A percentile compares a stretch with the other conserved stretches of the same genome.
Conservation (phyloP, 768 basidiomycete genomes). For the Leccinum subgranulosum region DNA sequence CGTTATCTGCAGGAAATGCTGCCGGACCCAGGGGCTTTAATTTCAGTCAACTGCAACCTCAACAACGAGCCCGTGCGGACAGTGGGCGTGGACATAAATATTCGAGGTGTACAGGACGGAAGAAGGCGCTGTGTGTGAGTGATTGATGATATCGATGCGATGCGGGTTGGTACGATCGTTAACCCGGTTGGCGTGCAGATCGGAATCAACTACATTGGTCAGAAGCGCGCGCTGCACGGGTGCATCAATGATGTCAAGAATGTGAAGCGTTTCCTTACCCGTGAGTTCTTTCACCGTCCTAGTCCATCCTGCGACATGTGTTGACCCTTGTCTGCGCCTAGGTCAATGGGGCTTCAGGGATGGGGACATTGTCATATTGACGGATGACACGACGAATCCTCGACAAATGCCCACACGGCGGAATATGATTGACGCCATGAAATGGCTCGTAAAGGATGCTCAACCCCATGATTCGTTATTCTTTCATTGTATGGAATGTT, state of each 20-base stretch:
- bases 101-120: constrained; percentile 47
- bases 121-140: constrained; percentile 49
- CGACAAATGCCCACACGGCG: constrained; percentile 47
- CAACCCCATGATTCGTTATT: constrained; percentile 70
- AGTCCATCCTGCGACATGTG: not conserved
- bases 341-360: constrained; percentile 46
- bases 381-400: constrained; percentile 42
- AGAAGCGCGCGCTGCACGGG: constrained; percentile 60
- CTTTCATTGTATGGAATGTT: constrained; percentile 54
- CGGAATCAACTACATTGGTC: constrained; percentile 76
- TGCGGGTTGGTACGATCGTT: not conserved
- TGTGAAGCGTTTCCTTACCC: constrained; percentile 62
- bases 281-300: constrained; percentile 33
- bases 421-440: constrained; percentile 59
- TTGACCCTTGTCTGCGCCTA: constrained; percentile 10
- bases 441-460: constrained; percentile 69
- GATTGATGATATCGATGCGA: not conserved
- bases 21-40: not conserved
- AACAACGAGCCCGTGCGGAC: not conserved
- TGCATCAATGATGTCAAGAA: constrained; percentile 82
- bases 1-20: constrained; percentile 17
- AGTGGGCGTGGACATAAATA: constrained; percentile 35
- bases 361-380: constrained; percentile 57
- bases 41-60: constrained; percentile 4
- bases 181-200: constrained; percentile 42